These are phyloP conservation scores for Coniferiporia sulphurascens DNA, from an alignment of 1,284 basidiomycete species.

Conservation along the genomic window DNA sequence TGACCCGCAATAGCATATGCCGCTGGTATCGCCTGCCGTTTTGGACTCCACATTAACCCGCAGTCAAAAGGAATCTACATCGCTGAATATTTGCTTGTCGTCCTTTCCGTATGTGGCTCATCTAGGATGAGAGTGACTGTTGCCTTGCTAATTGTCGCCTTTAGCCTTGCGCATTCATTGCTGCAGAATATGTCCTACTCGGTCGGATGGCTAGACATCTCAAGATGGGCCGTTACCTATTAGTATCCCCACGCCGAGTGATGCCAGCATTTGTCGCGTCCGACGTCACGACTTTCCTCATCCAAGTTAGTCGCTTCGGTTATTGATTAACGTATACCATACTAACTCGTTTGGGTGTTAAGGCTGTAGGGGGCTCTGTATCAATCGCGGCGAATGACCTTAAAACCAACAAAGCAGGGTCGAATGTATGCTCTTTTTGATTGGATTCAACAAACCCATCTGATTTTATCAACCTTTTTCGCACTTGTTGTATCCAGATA, in stretches of 20 bases:
- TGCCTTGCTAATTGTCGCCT: background rate
- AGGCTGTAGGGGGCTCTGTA: constrained; percentile 42
- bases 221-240: constrained; percentile 45
- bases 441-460: background rate
- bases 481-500: constrained; percentile 34
- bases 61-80: constrained; percentile 51
- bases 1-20: constrained; percentile 37
- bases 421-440: constrained; percentile 29
- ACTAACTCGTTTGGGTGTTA: constrained; percentile 21
- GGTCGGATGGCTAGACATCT: constrained; percentile 56
- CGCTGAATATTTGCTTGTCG: constrained; percentile 55
- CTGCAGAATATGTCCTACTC: constrained; percentile 65
- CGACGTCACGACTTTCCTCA: constrained; percentile 64
- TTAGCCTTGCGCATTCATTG: constrained; percentile 73
- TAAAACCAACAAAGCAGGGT: constrained; percentile 28
- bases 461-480: too few relatives aligned
- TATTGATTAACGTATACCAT: background rate
- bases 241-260: constrained; percentile 49
- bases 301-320: constrained; percentile 41
- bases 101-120: constrained; percentile 47
- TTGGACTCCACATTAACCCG: constrained; percentile 40
- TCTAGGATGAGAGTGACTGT: constrained; percentile 18
- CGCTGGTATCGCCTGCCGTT: constrained; percentile 48
- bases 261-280: constrained; percentile 50
- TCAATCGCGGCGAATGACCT: constrained; percentile 33